Evolutionary conservation across 805 yeast genomes (phyloP).

Genomic region (Cyberlindnera euphorbiae): DNA sequence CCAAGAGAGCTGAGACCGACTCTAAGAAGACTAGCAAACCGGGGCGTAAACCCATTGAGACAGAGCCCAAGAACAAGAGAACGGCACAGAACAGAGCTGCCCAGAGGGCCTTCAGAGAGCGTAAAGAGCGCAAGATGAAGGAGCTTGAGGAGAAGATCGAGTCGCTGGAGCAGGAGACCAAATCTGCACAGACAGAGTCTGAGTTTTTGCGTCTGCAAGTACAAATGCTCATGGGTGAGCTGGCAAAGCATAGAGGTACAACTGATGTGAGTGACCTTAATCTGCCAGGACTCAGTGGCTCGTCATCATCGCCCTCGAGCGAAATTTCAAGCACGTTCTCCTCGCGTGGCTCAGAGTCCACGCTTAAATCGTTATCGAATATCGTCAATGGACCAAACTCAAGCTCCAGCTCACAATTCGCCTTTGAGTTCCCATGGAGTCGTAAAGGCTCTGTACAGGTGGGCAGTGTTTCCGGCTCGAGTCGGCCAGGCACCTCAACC

Average conservation of each 20-base stretch:
- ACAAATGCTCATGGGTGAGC: slow-evolving; percentile 64
- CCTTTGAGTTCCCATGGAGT: slow-evolving; percentile 55
- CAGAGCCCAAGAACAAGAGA: slow-evolving; percentile 82
- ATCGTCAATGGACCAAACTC: slow-evolving; percentile 4
- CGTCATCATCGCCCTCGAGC: slow-evolving; percentile 1
- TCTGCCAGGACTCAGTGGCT: slow-evolving; percentile 14
- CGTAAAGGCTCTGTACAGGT: slow-evolving; percentile 19
- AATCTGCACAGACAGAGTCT: slow-evolving; percentile 64
- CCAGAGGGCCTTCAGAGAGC: slow-evolving; percentile 94
- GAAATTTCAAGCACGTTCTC: slow-evolving; percentile 15
- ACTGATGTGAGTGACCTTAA: slow-evolving; percentile 25
- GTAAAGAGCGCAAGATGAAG: slow-evolving; percentile 82
- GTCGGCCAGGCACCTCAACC: slow-evolving; percentile 4
- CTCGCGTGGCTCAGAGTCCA: slow-evolving; percentile 13
- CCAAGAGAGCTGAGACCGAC: slow-evolving; percentile 24
- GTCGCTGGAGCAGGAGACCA: slow-evolving; percentile 64
- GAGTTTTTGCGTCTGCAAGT: slow-evolving; percentile 75
- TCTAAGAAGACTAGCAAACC: slow-evolving; percentile 47
- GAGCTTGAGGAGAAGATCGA: slow-evolving; percentile 79
- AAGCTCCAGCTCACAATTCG: slow-evolving; percentile 27
- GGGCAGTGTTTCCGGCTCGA: slow-evolving; percentile 1
- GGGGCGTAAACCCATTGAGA: slow-evolving; percentile 74
- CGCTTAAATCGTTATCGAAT: slow-evolving; percentile 8
- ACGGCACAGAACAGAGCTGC: slow-evolving; percentile 98
- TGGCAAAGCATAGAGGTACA: slow-evolving; percentile 51